phyloP scores from a whole-genome alignment of 228 moss, liverwort and hornwort genomes.

The Sphagnum fallax region DNA sequence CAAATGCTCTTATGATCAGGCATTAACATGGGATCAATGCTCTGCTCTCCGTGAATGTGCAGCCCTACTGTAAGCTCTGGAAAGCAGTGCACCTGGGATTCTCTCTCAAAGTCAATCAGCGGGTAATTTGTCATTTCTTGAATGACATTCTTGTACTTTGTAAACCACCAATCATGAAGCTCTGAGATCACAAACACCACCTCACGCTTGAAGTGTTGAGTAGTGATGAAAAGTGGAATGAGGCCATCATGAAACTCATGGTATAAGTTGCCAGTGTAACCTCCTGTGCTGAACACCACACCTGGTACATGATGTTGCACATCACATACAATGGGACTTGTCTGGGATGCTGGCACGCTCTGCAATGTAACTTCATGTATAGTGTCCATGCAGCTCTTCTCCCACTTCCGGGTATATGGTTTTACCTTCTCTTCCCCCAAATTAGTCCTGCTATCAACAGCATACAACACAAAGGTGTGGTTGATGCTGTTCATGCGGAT shows the following conservation, averaged over 20 bases:
- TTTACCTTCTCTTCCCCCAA: conserved; percentile 33
- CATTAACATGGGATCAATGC: conserved; percentile 50
- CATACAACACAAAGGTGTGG: conserved; percentile 34
- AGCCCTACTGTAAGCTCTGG: conserved; percentile 72
- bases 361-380: conserved; percentile 36
- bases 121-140: conserved; percentile 47
- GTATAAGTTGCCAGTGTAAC: conserved; percentile 90
- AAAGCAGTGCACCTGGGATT: conserved; percentile 62
- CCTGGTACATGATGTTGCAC: conserved; percentile 56
- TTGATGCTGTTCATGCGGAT: conserved; percentile 27
- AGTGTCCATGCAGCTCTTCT: conserved; percentile 50
- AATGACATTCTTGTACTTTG: conserved; percentile 52
- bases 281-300: conserved; percentile 72
- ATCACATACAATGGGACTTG: conserved; percentile 24
- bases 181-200: conserved; percentile 56
- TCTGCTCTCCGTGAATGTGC: conserved; percentile 74
- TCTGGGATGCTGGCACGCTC: conserved; percentile 8
- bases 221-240: conserved; percentile 75
- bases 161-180: conserved; percentile 76
- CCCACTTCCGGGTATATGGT: conserved; percentile 96
- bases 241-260: conserved; percentile 92
- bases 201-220: conserved; percentile 66
- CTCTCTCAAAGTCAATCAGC: conserved; percentile 36
- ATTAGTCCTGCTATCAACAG: conserved; percentile 11
- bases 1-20: conserved; percentile 42